Percentiles rank a stretch among this genome's conserved stretches.
phyloP scores from a whole-genome alignment of 2,329 filamentous ascomycete species.

The Moelleriella libera region DNA sequence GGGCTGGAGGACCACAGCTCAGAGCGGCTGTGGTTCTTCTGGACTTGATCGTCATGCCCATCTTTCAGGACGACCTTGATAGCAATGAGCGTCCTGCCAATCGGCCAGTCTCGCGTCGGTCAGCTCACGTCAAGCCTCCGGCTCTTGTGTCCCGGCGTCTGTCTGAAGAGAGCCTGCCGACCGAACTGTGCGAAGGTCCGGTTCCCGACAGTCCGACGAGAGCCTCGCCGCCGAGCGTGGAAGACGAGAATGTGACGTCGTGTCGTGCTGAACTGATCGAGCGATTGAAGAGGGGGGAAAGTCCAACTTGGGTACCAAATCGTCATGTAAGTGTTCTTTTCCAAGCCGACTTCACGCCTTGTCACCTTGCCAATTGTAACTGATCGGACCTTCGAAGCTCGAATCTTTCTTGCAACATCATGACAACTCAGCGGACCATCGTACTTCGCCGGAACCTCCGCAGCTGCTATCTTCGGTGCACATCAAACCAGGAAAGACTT shows the following conservation, averaged over 20 bases:
- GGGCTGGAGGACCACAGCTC: conserved; percentile 8
- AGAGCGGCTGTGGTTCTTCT: conserved; percentile 18
- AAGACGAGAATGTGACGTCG: conserved; percentile 22
- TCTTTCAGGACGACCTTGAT: conserved; percentile 39
- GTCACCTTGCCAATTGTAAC: too few species aligned
- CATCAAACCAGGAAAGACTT: conserved; percentile 30
- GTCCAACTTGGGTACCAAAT: conserved; percentile 58
- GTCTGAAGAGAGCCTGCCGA: conserved; percentile 47
- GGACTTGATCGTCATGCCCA: conserved; percentile 32
- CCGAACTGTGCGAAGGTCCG: conserved; percentile 46
- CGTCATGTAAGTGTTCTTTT: conserved; percentile 34
- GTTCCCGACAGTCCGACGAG: conserved; percentile 26
- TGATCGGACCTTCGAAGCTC: conserved; percentile 14
- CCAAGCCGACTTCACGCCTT: too few species aligned
- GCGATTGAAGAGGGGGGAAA: conserved; percentile 66
- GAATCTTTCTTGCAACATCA: conserved; percentile 20
- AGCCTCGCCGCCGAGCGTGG: conserved; percentile 9
- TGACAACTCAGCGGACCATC: conserved; percentile 11
- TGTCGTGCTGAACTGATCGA: conserved; percentile 72
- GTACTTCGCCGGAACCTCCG: conserved; percentile 21
- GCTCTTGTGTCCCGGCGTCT: conserved; percentile 15
- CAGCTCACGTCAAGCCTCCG: conserved; percentile 6
- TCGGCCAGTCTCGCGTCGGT: conserved; percentile 10
- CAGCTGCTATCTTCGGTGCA: conserved; percentile 29
- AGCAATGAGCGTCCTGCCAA: conserved; percentile 12